These are phyloP conservation scores for Gnetum montanum DNA, from an alignment of 75 land plant genomes.

Conservation along the genomic window DNA sequence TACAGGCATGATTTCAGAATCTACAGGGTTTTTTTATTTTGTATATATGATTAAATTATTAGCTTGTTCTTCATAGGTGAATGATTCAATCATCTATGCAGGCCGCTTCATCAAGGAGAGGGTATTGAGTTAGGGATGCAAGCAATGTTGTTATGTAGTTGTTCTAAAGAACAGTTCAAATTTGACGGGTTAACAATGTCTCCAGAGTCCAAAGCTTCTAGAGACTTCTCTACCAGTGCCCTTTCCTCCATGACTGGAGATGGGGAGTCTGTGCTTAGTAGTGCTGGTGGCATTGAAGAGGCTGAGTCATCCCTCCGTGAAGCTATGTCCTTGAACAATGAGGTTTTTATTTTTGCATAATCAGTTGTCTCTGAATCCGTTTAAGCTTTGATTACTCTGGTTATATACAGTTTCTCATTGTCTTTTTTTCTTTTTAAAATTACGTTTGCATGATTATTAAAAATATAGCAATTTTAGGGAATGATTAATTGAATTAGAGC, in stretches of 20 bases:
- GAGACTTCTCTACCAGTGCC: conserved; percentile 47
- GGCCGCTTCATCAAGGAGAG: too few species aligned
- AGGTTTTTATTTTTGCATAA: conserved; percentile 31
- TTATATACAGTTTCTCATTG: background rate
- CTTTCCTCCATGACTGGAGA: conserved; percentile 49
- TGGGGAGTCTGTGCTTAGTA: conserved; percentile 43
- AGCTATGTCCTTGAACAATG: conserved; percentile 73
- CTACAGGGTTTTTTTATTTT: too few species aligned
- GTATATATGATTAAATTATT: too few species aligned
- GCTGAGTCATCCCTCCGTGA: conserved; percentile 66
- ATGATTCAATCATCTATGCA: too few species aligned
- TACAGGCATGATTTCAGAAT: too few species aligned
- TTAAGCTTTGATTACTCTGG: background rate
- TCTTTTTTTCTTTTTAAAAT: background rate
- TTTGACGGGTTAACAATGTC: conserved; percentile 55
- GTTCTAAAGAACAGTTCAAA: conserved; percentile 71
- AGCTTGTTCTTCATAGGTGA: too few species aligned
- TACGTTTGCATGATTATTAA: background rate
- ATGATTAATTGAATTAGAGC: too few species aligned
- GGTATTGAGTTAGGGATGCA: too few species aligned
- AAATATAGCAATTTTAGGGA: too few species aligned
- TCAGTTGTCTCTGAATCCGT: too few species aligned
- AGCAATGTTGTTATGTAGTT: conserved; percentile 56
- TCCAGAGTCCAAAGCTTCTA: conserved; percentile 42
- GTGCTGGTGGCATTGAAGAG: conserved; percentile 58